phyloP scores from a whole-genome alignment of 176 grass and related monocot species.

The Areca catechu region DNA sequence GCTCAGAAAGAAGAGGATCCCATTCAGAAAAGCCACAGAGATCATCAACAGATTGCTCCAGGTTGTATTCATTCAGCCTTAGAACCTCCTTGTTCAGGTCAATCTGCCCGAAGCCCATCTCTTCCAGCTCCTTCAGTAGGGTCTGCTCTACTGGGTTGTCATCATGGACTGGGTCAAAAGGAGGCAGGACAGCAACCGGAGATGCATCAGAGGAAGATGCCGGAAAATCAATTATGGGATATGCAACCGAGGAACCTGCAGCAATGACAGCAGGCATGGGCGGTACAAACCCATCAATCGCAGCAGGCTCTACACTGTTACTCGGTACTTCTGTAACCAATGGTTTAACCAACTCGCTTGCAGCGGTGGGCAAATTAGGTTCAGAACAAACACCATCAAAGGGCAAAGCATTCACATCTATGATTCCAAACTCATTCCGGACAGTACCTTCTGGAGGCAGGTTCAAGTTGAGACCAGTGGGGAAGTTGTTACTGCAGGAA shows the following conservation, averaged over 20 bases:
- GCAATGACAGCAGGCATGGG: slow-evolving; percentile 2
- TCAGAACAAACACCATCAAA: not conserved
- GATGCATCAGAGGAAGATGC: not conserved
- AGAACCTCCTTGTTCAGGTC: slow-evolving; percentile 83
- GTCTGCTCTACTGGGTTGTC: slow-evolving; percentile 33
- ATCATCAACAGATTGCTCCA: slow-evolving; percentile 53
- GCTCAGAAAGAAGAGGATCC: slow-evolving; percentile 53
- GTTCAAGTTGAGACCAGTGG: slow-evolving; percentile 35
- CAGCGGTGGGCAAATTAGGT: not conserved
- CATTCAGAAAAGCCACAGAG: slow-evolving; percentile 52
- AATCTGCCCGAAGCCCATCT: slow-evolving; percentile 55
- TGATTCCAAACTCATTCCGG: slow-evolving; percentile 10
- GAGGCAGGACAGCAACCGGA: not conserved
- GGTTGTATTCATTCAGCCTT: slow-evolving; percentile 51
- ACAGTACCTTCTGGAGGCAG: slow-evolving; percentile 21
- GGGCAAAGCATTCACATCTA: slow-evolving; percentile 31
- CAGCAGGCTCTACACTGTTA: not conserved
- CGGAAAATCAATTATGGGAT: slow-evolving; percentile 16
- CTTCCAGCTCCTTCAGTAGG: slow-evolving; percentile 47
- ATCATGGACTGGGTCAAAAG: not conserved
- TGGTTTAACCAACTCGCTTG: not conserved
- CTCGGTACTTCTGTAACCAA: not conserved
- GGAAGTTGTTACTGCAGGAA: slow-evolving; percentile 16
- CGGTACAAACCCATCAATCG: not conserved
- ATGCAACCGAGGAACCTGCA: slow-evolving; percentile 12